Conservation (phyloP, 2,329 filamentous ascomycete species). For the Remersonia thermophila region DNA sequence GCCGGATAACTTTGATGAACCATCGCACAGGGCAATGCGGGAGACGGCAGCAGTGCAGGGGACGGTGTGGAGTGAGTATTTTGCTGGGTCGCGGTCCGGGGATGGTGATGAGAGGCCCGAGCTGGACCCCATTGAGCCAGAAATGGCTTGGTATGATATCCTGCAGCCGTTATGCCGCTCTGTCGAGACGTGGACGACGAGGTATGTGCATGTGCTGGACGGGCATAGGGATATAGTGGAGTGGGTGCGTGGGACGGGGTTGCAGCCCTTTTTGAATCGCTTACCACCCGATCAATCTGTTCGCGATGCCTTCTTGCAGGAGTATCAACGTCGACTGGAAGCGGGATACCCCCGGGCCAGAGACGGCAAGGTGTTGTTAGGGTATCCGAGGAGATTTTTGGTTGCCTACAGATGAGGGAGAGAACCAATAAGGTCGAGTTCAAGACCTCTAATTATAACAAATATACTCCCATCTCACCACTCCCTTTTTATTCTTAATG, state of each 20-base stretch:
- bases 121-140: constrained; percentile 36
- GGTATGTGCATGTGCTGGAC: constrained; percentile 25
- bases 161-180: constrained; percentile 29
- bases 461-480: too few species aligned
- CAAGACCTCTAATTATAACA: too few species aligned
- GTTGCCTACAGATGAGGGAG: constrained; percentile 24
- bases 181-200: constrained; percentile 42
- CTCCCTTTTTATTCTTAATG: too few species aligned
- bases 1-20: constrained; percentile 33
- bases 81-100: too few species aligned
- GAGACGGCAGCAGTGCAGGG: constrained; percentile 24
- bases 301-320: constrained; percentile 30
- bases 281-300: constrained; percentile 26
- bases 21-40: constrained; percentile 38
- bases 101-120: constrained; percentile 22
- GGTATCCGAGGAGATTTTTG: constrained; percentile 45
- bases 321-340: constrained; percentile 34
- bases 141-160: constrained; percentile 35
- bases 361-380: constrained; percentile 42
- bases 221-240: constrained; percentile 34
- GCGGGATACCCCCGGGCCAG: constrained; percentile 29
- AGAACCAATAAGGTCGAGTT: not conserved
- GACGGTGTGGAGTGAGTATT: constrained; percentile 12
- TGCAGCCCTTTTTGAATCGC: constrained; percentile 41
- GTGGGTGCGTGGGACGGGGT: constrained; percentile 46